Evolutionary conservation across 2,329 filamentous ascomycete species (phyloP), one percentile per base, ranked within the genome.

Genomic region (Fusarium agapanthi): DNA sequence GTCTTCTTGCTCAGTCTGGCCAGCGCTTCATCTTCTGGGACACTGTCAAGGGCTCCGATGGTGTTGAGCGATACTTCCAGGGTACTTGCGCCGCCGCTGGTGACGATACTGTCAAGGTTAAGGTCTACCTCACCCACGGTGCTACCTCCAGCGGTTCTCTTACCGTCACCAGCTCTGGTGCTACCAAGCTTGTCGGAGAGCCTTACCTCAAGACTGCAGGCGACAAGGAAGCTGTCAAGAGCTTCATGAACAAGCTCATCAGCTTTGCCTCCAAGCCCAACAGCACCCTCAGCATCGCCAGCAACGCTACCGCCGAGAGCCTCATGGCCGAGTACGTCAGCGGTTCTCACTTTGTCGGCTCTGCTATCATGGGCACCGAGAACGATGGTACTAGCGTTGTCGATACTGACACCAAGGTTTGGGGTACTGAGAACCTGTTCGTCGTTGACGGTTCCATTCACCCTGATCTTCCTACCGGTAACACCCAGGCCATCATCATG

Each of bases 361-460:
- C 89, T 0, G 86, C 87, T 55, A 92, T 91, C 79, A 84, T 92
- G 73, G 90, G 90, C 18, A 82, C 81, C 1, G 85, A 89, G 62
- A 81, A 79, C n/a, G 82, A 82, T 51, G 89, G 90, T 22, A 86
- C 83, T 12, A 83, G 88, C 3, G 90, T 92, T 6, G 90, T 92
- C 3, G 90, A 92, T 73, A 78, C 85, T 16, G 84, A 92, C 80
- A 88, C 89, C 63, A 88, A 87, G 80, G 89, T 92, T 11, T 92
- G 89, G 75, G 90, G 90, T 41, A 92, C 88, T 0, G 89, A 92
- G 75, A 92, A 92, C 80, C 83, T 92, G 48, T 92, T 90, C 75
- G 88, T 92, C 20, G 89, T 93, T 8, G 91, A 93, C 75, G 91
- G 88, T 2, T 88, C 87, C 68, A 90, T 93, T 76, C 91, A 92